Percentiles rank a stretch among this genome's conserved stretches.
Conservation (phyloP, 768 basidiomycete species). For the Tubosaeta sp. region DNA sequence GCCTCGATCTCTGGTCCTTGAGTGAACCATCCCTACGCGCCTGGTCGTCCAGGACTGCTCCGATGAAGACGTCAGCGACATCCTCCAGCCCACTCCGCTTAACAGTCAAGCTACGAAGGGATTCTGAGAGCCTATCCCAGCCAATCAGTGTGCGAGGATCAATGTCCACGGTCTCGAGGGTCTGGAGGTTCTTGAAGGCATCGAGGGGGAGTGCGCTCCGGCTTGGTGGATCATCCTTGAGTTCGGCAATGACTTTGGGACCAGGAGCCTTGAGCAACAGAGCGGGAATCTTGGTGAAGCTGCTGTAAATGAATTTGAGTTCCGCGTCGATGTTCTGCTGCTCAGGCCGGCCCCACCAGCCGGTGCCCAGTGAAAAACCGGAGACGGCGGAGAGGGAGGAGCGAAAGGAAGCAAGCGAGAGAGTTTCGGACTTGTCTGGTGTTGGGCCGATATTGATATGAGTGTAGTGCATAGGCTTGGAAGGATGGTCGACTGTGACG, state of each 20-base stretch:
- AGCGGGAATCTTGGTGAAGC: constrained; percentile 87
- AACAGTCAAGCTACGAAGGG: constrained; percentile 69
- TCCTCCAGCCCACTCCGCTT: constrained; percentile 80
- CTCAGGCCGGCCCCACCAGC: constrained; percentile 67
- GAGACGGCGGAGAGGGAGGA: constrained; percentile 77
- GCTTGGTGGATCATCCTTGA: constrained; percentile 63
- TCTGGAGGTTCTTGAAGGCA: constrained; percentile 79
- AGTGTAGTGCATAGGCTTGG: constrained; percentile 73
- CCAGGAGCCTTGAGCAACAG: constrained; percentile 63
- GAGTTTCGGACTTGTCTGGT: constrained; percentile 64
- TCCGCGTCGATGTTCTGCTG: constrained; percentile 62
- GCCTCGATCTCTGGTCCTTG: constrained; percentile 43
- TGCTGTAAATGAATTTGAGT: constrained; percentile 83
- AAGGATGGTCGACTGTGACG: constrained; percentile 65
- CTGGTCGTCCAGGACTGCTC: constrained; percentile 72
- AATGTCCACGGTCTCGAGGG: constrained; percentile 69
- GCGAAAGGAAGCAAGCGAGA: constrained; percentile 70
- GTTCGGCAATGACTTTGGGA: constrained; percentile 61
- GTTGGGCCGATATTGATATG: constrained; percentile 44
- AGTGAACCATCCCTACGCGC: constrained; percentile 55
- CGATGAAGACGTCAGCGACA: constrained; percentile 69
- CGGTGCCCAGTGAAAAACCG: constrained; percentile 62
- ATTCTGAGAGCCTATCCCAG: constrained; percentile 74
- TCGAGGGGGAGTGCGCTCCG: constrained; percentile 78
- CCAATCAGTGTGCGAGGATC: constrained; percentile 80